phyloP scores from a whole-genome alignment of 192 early-diverging fungal genomes.

The Chytriomyces sp. region DNA sequence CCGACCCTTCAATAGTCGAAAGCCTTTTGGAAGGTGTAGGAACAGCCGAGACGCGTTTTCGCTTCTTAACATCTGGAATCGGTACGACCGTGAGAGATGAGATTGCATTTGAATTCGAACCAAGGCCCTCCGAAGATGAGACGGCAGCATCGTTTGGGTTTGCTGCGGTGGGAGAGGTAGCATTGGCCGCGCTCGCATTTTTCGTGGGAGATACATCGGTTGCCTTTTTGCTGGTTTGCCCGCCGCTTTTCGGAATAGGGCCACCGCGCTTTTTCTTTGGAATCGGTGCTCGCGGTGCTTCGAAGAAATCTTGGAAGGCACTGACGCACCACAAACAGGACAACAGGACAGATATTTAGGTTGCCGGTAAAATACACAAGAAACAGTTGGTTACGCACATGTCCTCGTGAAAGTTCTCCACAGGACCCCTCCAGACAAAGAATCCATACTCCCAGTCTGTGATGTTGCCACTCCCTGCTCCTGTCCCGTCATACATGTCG shows the following conservation, averaged over 20 bases:
- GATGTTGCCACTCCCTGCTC: conserved; percentile 4
- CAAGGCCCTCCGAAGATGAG: neutral
- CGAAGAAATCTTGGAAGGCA: conserved; percentile 25
- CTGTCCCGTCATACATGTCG: conserved; percentile 38
- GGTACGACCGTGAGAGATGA: neutral
- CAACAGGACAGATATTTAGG: neutral
- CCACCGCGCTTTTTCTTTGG: conserved; percentile 11
- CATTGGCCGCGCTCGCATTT: no score
- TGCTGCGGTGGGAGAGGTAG: neutral
- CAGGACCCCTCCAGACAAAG: conserved; percentile 49
- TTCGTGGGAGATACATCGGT: conserved; percentile 21
- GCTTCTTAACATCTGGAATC: conserved; percentile 5
- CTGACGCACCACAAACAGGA: neutral
- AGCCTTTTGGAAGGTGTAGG: neutral
- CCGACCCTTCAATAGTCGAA: neutral
- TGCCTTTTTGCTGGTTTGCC: neutral
- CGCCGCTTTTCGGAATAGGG: neutral
- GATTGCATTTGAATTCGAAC: neutral
- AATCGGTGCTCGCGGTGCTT: conserved; percentile 12
- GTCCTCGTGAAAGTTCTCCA: conserved; percentile 48
- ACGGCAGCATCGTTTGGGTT: neutral
- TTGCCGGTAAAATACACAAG: conserved; percentile 11
- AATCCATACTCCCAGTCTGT: conserved; percentile 37
- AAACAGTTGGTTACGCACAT: conserved; percentile 37
- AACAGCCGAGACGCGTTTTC: conserved; percentile 3